Evolutionary conservation across 371 early-diverging fungal genomes (phyloP).

Genomic region (Mucor racemosus): DNA sequence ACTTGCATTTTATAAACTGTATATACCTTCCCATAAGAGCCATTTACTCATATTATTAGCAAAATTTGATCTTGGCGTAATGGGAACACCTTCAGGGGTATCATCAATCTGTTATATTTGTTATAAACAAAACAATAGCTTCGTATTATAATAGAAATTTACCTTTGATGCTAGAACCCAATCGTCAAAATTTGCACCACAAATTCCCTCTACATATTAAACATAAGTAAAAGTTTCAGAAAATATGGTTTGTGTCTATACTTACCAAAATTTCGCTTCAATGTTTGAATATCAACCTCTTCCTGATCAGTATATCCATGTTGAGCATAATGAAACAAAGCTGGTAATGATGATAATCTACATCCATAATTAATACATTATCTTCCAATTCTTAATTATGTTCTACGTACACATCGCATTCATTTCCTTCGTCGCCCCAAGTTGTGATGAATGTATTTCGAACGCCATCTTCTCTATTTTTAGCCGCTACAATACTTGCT

Average conservation of each 20-base stretch:
- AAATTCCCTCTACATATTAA: conserved; percentile 62
- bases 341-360: conserved; percentile 75
- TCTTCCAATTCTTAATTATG: not conserved
- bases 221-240: not conserved
- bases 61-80: conserved; percentile 59
- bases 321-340: conserved; percentile 75
- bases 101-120: conserved; percentile 56
- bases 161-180: conserved; percentile 74
- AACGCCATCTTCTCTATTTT: conserved; percentile 59
- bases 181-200: conserved; percentile 80
- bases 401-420: conserved; percentile 71
- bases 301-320: conserved; percentile 69
- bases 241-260: not conserved
- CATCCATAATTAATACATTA: not conserved
- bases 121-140: not conserved
- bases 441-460: conserved; percentile 79
- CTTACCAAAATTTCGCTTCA: conserved; percentile 69
- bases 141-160: conserved; percentile 14
- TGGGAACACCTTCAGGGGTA: conserved; percentile 49
- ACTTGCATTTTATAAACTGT: not conserved
- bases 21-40: conserved; percentile 82
- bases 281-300: conserved; percentile 61
- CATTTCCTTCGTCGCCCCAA: conserved; percentile 93
- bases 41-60: conserved; percentile 84
- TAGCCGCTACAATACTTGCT: conserved; percentile 77